Conservation (phyloP, 768 basidiomycete species). For the Suillus decipiens region DNA sequence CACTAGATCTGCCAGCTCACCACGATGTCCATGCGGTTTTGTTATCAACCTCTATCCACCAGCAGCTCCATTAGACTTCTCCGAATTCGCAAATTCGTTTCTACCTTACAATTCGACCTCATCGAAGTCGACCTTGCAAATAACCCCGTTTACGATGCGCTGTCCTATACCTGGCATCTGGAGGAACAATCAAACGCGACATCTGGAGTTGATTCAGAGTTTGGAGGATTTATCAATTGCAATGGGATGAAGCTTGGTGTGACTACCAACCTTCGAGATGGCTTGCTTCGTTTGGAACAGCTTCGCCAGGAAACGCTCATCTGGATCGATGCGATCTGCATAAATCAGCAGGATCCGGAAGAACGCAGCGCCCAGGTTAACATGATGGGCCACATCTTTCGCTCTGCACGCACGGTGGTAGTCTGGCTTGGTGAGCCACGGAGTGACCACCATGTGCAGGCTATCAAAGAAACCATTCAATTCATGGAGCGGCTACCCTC, state of each 20-base stretch:
- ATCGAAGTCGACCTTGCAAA: background rate
- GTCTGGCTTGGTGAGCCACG: conserved; percentile 12
- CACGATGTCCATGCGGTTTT: background rate
- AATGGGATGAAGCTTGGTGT: background rate
- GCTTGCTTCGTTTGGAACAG: background rate
- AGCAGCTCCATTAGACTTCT: background rate
- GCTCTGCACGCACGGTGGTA: conserved; percentile 4
- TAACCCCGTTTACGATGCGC: conserved; percentile 7
- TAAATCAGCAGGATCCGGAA: conserved; percentile 12
- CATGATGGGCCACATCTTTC: conserved; percentile 12
- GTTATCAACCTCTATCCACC: background rate
- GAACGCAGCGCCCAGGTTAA: conserved; percentile 10
- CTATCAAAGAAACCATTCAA: background rate
- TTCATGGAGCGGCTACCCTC: background rate
- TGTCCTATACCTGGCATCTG: conserved; percentile 13
- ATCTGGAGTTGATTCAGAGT: background rate
- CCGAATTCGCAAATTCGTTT: background rate
- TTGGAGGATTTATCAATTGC: background rate
- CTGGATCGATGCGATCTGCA: conserved; percentile 14
- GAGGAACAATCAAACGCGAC: background rate
- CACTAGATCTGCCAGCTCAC: background rate
- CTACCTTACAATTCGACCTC: background rate
- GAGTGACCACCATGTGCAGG: background rate
- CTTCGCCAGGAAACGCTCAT: conserved; percentile 8
- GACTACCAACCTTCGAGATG: background rate